A percentile compares a stretch with the other conserved stretches of the same genome.
These are phyloP conservation scores for Trichoderma sp. DNA, from an alignment of 2,329 filamentous ascomycete species.

Conservation along the genomic window DNA sequence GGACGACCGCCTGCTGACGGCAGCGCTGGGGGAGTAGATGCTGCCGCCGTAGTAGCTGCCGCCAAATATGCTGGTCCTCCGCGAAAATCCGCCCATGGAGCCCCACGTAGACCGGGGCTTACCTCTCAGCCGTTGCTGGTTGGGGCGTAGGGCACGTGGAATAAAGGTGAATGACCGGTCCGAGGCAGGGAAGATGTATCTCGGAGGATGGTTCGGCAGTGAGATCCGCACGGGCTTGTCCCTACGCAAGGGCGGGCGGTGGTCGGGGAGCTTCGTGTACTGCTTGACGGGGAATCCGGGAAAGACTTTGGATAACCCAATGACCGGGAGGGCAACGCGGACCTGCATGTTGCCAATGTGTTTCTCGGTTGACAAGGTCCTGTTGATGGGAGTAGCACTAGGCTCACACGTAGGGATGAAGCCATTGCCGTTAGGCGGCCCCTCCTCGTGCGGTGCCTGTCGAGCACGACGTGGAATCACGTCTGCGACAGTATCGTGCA, in stretches of 20 bases:
- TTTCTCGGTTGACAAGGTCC: conserved; percentile 80
- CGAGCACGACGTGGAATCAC: conserved; percentile 48
- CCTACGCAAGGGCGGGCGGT: conserved; percentile 87
- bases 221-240: conserved; percentile 97
- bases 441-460: conserved; percentile 50
- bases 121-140: conserved; percentile 75
- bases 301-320: conserved; percentile 71
- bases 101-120: conserved; percentile 73
- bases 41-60: conserved; percentile 74
- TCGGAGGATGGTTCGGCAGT: conserved; percentile 74
- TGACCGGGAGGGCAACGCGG: conserved; percentile 75
- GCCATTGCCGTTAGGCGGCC: conserved; percentile 57
- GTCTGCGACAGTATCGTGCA: conserved; percentile 73
- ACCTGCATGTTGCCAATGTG: conserved; percentile 84
- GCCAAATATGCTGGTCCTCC: conserved; percentile 80
- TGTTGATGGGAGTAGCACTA: conserved; percentile 67
- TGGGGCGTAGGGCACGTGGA: conserved; percentile 86
- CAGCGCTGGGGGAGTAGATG: conserved; percentile 81
- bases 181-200: conserved; percentile 87
- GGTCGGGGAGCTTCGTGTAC: conserved; percentile 91
- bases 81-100: conserved; percentile 68
- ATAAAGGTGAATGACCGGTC: conserved; percentile 99
- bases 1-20: conserved; percentile 90
- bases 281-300: conserved; percentile 80
- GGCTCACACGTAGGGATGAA: conserved; percentile 60